Base-by-base conservation (phyloP, 257 asterid genomes). In the Coffea canephora region DNA sequence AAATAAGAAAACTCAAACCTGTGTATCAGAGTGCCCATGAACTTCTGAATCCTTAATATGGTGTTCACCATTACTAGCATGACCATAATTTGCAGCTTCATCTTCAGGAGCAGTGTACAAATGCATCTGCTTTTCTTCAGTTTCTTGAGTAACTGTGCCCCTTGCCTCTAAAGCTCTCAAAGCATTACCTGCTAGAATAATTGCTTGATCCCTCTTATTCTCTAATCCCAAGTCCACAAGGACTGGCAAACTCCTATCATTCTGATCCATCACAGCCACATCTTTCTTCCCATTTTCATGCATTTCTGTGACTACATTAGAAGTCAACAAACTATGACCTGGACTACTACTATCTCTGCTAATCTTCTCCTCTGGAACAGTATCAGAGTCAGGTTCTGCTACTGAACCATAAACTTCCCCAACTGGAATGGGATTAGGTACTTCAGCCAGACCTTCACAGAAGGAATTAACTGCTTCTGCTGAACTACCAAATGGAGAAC, bases 1-100 rank as follows among this genome's bases (percentile, higher is more conserved):
- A 48, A 10, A 41, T 59, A 48, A 77, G 78, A 66, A 66, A 74
- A 76, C 36, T 66, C 59, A 14, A 73, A 93, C 98, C 97, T 81
- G 81, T 57, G 34, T 65, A 41, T 57, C 75, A 13, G 81, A 80
- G 76, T 65, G 59, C 62, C 87, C 86, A 52, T 88, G 76, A 81
- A 82, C 86, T 78, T 79, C 80, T 76, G 85, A 76, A 73, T 83
- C 88, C 82, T 83, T 82, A 18, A 62, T 18, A 41, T 41, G 64
- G 31, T 78, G 84, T 19, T 69, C 80, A 23, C 72, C 54, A 65
- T 69, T 55, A 61, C 49, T 34, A 11, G 78, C 62, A 74, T 82
- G 78, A 25, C 71, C 80, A 80, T 23, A 45, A 31, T 69, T 68
- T 43, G 77, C 71, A 69, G 48, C 50, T 52, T 78, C 71, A 52